A percentile compares a stretch with the other conserved stretches of the same genome.
phyloP scores from a whole-genome alignment of 371 early-diverging fungal species.

The Chytridium lagenaria region DNA sequence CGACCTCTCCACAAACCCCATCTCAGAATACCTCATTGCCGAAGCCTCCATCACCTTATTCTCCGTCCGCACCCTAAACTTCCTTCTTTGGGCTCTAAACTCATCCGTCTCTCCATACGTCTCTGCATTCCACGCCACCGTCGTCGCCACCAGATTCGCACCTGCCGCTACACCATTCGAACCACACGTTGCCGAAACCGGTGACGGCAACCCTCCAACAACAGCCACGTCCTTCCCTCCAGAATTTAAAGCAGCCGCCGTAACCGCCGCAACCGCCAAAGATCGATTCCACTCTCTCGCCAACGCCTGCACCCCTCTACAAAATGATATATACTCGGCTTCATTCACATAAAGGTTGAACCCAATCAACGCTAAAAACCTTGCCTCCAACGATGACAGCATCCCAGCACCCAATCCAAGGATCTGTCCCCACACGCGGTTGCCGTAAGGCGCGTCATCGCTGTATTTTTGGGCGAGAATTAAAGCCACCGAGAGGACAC shows the following conservation, averaged over 20 bases:
- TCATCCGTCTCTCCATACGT: too few species aligned
- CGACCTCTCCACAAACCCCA: too few species aligned
- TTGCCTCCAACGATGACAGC: constrained; percentile 71
- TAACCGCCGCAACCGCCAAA: neutral
- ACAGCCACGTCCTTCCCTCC: too few species aligned
- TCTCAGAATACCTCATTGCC: too few species aligned
- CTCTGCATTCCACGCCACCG: too few species aligned
- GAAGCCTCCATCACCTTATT: too few species aligned
- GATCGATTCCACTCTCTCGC: constrained; percentile 36
- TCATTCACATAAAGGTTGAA: constrained; percentile 57
- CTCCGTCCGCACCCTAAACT: too few species aligned
- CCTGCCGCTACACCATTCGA: too few species aligned
- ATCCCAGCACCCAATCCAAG: constrained; percentile 65
- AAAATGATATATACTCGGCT: constrained; percentile 51
- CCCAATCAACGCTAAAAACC: constrained; percentile 62
- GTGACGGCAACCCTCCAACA: neutral
- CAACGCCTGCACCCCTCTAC: constrained; percentile 30
- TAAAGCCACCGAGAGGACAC: constrained; percentile 28
- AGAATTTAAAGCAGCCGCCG: constrained; percentile 7
- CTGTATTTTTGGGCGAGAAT: constrained; percentile 38
- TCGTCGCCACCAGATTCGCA: too few species aligned
- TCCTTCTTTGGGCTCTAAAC: too few species aligned
- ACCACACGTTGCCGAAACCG: neutral
- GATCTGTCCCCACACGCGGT: constrained; percentile 71
- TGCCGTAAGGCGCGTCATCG: constrained; percentile 36